These are phyloP conservation scores for Melastoma malabathricum DNA, from an alignment of 345 rosid species.

Conservation along the genomic window DNA sequence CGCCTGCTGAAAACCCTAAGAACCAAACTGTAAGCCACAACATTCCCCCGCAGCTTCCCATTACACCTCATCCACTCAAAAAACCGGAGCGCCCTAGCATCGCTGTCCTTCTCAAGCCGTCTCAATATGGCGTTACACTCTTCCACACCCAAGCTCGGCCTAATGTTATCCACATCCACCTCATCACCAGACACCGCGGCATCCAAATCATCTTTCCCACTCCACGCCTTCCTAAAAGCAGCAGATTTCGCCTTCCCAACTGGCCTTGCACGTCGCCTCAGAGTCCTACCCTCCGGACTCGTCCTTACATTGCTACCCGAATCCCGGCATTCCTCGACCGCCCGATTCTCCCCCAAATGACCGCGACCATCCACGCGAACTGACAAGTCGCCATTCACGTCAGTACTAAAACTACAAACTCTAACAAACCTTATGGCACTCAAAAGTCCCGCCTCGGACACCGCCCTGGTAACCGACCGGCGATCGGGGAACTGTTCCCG, in stretches of 20 bases:
- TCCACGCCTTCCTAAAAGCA: too few species aligned
- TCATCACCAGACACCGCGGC: constrained; percentile 13
- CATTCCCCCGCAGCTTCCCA: constrained; percentile 46
- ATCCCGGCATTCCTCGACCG: constrained; percentile 20
- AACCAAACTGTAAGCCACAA: constrained; percentile 51
- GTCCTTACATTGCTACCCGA: constrained; percentile 6
- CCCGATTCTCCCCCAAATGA: constrained; percentile 21
- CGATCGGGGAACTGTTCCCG: too few species aligned
- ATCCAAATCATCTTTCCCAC: too few species aligned
- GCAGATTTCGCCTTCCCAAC: too few species aligned
- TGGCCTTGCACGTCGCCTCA: too few species aligned
- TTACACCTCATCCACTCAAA: constrained; percentile 73
- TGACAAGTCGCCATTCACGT: too few species aligned
- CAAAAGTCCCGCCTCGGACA: too few species aligned
- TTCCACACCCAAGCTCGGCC: constrained; percentile 33
- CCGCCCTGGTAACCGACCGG: too few species aligned
- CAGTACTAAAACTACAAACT: too few species aligned
- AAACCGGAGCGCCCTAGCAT: constrained; percentile 39
- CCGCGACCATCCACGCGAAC: too few species aligned
- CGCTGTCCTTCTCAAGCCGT: constrained; percentile 50
- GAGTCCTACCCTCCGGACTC: too few species aligned
- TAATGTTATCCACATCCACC: constrained; percentile 35
- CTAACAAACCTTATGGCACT: too few species aligned
- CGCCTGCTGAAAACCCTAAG: constrained; percentile 62
- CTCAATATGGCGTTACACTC: constrained; percentile 50